A percentile compares a stretch with the other conserved stretches of the same genome.
phyloP scores from a whole-genome alignment of 140 eudicot genomes.

The Stevia rebaudiana region DNA sequence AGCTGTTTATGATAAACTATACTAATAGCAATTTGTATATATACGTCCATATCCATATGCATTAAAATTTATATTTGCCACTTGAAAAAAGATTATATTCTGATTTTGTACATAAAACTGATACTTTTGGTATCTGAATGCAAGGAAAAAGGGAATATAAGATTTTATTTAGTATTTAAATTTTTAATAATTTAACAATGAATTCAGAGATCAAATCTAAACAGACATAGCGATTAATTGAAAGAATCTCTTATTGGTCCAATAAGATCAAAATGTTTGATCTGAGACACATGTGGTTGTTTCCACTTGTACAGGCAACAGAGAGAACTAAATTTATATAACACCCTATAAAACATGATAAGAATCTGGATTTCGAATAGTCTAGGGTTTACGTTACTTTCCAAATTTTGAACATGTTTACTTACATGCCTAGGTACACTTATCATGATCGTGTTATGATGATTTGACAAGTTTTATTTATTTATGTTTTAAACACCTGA shows the following conservation, averaged over 20 bases:
- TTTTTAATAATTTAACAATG: background rate
- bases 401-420: too few relatives aligned
- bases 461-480: too few relatives aligned
- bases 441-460: too few relatives aligned
- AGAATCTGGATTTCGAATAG: too few relatives aligned
- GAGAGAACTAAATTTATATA: too few relatives aligned
- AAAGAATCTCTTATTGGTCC: background rate
- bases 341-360: too few relatives aligned
- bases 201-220: background rate
- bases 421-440: too few relatives aligned
- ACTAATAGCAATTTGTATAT: background rate
- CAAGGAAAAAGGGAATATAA: background rate
- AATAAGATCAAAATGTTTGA: too few relatives aligned
- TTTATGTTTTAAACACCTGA: too few relatives aligned
- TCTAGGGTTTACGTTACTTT: too few relatives aligned
- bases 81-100: slow-evolving; percentile 1
- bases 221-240: background rate
- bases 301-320: too few relatives aligned
- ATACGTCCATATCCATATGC: background rate
- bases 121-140: background rate
- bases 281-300: too few relatives aligned
- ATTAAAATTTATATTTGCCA: background rate
- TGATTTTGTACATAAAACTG: background rate
- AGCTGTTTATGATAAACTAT: background rate
- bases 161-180: background rate